A percentile compares a stretch with the other conserved stretches of the same genome.
Conservation (phyloP, 164 flowering plant genomes). For the Tinospora cordifolia region DNA sequence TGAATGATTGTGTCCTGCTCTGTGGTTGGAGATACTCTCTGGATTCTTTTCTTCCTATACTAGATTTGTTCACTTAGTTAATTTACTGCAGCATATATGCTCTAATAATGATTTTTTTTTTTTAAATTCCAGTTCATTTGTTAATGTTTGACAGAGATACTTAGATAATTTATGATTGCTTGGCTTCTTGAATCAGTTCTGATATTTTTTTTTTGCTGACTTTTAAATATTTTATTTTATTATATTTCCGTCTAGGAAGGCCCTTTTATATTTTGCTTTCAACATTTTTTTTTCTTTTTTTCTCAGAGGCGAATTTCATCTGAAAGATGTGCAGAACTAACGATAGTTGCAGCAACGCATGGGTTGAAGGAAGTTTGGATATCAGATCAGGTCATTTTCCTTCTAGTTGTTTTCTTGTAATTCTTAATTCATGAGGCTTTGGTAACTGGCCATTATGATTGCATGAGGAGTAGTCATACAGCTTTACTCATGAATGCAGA, state of each 20-base stretch:
- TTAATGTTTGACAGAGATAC: not conserved
- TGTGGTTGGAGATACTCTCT: too few relatives aligned
- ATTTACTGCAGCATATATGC: not conserved
- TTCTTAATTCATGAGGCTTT: not conserved
- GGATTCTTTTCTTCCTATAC: too few relatives aligned
- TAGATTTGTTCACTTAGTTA: not conserved
- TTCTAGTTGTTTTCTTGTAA: not conserved
- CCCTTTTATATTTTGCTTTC: slow-evolving; percentile 2
- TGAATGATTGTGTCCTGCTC: too few relatives aligned
- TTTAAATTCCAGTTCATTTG: not conserved
- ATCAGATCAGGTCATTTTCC: slow-evolving; percentile 63
- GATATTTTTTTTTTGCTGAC: not conserved
- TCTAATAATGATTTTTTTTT: not conserved
- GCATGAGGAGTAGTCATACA: too few relatives aligned
- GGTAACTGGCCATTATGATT: not conserved
- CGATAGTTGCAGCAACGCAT: slow-evolving; percentile 80
- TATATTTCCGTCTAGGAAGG: too few relatives aligned
- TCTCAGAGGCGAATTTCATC: slow-evolving; percentile 74
- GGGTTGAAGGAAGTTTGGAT: slow-evolving; percentile 95
- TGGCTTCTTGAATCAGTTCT: not conserved
- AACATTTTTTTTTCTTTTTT: slow-evolving; percentile 1
- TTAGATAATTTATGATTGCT: not conserved
- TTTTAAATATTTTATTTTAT: not conserved
- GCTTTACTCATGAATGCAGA: too few relatives aligned
- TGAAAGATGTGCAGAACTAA: slow-evolving; percentile 83